Conservation (phyloP, 2,329 filamentous ascomycete genomes). For the Magnaporthiopsis poae region DNA sequence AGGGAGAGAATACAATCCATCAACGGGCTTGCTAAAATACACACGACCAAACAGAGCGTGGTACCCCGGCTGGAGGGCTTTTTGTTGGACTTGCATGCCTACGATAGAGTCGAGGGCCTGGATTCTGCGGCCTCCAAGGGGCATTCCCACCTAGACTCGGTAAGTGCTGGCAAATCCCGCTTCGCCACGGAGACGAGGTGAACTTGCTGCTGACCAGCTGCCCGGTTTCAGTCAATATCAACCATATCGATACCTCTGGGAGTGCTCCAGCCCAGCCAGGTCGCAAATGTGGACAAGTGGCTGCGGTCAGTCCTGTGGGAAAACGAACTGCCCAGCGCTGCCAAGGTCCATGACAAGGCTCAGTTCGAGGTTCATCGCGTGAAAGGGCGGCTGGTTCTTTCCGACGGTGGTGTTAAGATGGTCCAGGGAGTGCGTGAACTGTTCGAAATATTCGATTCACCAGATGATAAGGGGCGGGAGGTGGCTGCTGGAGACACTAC, state of each 20-base stretch:
- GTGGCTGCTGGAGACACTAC: slow-evolving; percentile 16
- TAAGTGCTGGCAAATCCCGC: slow-evolving; percentile 31
- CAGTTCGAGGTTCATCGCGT: slow-evolving; percentile 75
- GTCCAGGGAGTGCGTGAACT: slow-evolving; percentile 87
- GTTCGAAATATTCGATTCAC: slow-evolving; percentile 72
- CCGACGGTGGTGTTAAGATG: slow-evolving; percentile 58
- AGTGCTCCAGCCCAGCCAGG: slow-evolving; percentile 42
- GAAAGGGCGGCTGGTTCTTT: slow-evolving; percentile 67
- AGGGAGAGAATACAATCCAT: slow-evolving; percentile 67
- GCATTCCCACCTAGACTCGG: slow-evolving; percentile 83
- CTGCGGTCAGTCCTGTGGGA: slow-evolving; percentile 81
- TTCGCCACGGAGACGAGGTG: background rate
- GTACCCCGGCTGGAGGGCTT: slow-evolving; percentile 78
- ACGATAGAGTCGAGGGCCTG: slow-evolving; percentile 68
- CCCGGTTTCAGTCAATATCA: slow-evolving; percentile 58
- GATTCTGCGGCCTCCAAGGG: slow-evolving; percentile 60
- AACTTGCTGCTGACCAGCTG: slow-evolving; percentile 13
- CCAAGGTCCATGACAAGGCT: slow-evolving; percentile 14
- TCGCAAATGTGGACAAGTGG: slow-evolving; percentile 67
- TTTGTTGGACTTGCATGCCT: slow-evolving; percentile 82
- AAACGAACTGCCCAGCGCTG: slow-evolving; percentile 41
- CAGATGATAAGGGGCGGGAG: slow-evolving; percentile 17
- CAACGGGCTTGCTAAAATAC: slow-evolving; percentile 77
- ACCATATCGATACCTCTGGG: slow-evolving; percentile 66
- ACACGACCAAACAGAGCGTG: slow-evolving; percentile 68